These are phyloP conservation scores for Ceratobasidium sp. DNA, from an alignment of 1,284 basidiomycete genomes.

Conservation along the genomic window DNA sequence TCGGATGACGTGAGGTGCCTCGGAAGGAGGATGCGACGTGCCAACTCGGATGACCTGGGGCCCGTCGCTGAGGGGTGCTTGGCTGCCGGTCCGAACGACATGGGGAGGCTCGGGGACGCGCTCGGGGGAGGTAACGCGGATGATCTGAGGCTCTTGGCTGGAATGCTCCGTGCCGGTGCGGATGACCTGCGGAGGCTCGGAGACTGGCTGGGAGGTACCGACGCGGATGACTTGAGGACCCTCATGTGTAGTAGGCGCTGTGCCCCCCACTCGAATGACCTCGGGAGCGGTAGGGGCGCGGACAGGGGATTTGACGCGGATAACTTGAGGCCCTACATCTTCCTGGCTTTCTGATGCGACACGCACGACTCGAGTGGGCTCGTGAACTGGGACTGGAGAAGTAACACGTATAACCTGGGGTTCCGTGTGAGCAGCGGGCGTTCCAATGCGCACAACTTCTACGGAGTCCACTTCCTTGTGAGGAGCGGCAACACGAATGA, in stretches of 20 bases:
- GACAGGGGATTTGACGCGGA: constrained; percentile 23
- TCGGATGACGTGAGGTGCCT: constrained; percentile 35
- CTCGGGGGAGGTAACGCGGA: constrained; percentile 25
- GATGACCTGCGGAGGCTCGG: constrained; percentile 33
- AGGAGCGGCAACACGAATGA: constrained; percentile 36
- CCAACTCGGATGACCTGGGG: constrained; percentile 32
- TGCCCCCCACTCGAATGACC: constrained; percentile 36
- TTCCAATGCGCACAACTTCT: constrained; percentile 13
- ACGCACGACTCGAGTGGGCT: constrained; percentile 20
- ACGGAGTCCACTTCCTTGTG: constrained; percentile 1
- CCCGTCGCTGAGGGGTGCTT: neutral
- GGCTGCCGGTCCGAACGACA: constrained; percentile 31
- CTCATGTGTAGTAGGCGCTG: neutral
- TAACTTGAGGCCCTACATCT: constrained; percentile 31
- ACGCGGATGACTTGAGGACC: constrained; percentile 37
- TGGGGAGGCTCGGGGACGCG: constrained; percentile 5
- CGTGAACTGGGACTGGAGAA: constrained; percentile 10
- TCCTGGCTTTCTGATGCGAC: constrained; percentile 5
- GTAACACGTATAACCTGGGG: constrained; percentile 29
- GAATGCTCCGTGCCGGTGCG: constrained; percentile 28
- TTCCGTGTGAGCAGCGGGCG: neutral
- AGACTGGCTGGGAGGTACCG: constrained; percentile 18
- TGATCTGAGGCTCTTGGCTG: constrained; percentile 7
- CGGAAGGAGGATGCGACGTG: constrained; percentile 21
- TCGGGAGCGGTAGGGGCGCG: constrained; percentile 19